These are phyloP conservation scores for Backusella australiensis DNA, from an alignment of 192 early-diverging fungal species.

Conservation along the genomic window DNA sequence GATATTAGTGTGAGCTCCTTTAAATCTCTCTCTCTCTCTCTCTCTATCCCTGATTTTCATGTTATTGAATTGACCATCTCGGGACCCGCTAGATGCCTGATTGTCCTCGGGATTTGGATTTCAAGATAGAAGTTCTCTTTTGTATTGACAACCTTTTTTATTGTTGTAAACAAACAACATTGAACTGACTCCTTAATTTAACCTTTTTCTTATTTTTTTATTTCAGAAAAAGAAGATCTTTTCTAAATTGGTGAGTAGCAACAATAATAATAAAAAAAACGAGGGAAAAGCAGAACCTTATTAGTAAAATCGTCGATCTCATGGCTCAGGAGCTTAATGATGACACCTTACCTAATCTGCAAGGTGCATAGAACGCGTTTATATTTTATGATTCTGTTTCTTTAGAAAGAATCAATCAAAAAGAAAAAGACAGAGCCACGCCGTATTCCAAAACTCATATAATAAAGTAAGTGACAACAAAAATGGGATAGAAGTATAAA, in stretches of 20 bases:
- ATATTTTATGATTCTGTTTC: not conserved
- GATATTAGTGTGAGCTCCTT: not conserved
- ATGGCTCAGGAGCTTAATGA: not conserved
- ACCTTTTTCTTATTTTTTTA: not conserved
- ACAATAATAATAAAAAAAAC: not conserved
- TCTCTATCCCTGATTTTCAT: not conserved
- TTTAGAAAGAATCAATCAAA: not conserved
- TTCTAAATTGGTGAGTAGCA: not conserved
- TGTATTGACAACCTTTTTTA: not conserved
- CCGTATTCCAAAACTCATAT: not conserved
- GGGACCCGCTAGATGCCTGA: not conserved
- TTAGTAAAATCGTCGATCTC: not conserved
- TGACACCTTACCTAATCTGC: not conserved
- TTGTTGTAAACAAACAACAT: conserved; percentile 6
- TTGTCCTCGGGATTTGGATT: conserved; percentile 1
- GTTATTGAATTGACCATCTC: not conserved
- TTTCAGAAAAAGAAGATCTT: not conserved
- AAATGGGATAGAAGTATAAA: not conserved
- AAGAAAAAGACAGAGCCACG: not conserved
- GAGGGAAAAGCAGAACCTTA: not conserved
- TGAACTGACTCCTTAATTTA: not conserved
- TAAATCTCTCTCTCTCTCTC: not conserved
- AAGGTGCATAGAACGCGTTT: not conserved
- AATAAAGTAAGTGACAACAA: not conserved
- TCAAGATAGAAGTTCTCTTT: not conserved